Percentiles rank a stretch among this genome's conserved stretches.
Evolutionary conservation across 2,329 filamentous ascomycete genomes (phyloP).

Genomic region (Akanthomyces muscarius): DNA sequence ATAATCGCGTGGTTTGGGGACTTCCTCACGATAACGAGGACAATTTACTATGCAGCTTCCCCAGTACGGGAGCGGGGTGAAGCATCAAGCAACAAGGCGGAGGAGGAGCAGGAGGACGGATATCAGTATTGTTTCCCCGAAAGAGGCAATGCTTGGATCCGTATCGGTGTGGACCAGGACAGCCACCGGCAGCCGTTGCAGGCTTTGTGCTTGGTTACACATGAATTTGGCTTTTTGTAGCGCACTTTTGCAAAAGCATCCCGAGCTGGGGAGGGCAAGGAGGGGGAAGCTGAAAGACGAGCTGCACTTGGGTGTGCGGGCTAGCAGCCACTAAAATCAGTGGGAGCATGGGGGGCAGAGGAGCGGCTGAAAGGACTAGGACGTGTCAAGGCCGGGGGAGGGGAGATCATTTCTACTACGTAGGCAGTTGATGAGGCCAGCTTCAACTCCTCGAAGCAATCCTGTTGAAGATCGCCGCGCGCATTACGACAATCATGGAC

Average conservation of each 20-base stretch:
- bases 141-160: slow-evolving; percentile 9
- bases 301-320: slow-evolving; percentile 6
- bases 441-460: no score
- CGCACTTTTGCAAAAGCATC: no score
- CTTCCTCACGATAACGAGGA: no score
- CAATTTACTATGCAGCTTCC: no score
- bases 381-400: neutral
- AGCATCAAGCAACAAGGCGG: neutral
- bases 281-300: slow-evolving; percentile 7
- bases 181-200: no score
- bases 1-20: neutral
- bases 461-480: no score
- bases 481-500: neutral
- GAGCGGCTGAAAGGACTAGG: slow-evolving; percentile 10
- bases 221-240: no score
- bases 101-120: neutral
- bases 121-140: neutral
- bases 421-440: no score
- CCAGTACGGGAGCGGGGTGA: neutral
- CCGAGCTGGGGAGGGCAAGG: no score
- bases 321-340: slow-evolving; percentile 9
- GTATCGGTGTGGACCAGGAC: neutral
- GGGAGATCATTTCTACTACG: neutral
- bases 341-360: neutral
- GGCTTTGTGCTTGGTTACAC: no score